These are phyloP conservation scores for Gossypium schwendimanii DNA, from an alignment of 441 rosid genomes.

Conservation along the genomic window DNA sequence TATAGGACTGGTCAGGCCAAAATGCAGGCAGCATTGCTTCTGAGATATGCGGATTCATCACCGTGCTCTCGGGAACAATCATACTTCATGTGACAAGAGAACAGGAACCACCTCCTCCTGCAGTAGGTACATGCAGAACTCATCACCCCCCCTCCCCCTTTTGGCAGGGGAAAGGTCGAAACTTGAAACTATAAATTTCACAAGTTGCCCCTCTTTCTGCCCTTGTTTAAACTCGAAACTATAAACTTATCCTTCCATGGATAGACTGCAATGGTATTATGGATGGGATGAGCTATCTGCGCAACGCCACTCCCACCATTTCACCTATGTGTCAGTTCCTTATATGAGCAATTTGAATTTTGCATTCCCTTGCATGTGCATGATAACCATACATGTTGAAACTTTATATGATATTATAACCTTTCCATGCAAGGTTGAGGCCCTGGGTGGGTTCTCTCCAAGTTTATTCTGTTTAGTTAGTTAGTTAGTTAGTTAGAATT, in stretches of 20 bases:
- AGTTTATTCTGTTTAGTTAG: too few relatives aligned
- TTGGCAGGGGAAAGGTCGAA: background rate
- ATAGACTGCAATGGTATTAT: too few relatives aligned
- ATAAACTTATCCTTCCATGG: too few relatives aligned
- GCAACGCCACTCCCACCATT: background rate
- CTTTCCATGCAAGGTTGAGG: background rate
- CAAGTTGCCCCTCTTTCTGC: background rate
- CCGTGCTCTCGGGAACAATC: slow-evolving; percentile 62
- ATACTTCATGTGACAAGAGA: slow-evolving; percentile 64
- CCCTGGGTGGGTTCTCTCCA: too few relatives aligned
- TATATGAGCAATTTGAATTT: background rate
- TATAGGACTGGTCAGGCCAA: slow-evolving; percentile 43
- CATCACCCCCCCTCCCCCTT: background rate
- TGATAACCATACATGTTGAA: background rate
- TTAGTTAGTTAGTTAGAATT: too few relatives aligned
- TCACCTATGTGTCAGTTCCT: background rate
- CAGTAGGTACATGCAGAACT: slow-evolving; percentile 34
- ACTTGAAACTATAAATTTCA: background rate
- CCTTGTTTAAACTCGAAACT: background rate
- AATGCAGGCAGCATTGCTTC: slow-evolving; percentile 45
- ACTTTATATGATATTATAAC: background rate
- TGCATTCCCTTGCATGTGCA: background rate
- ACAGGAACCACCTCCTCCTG: slow-evolving; percentile 44
- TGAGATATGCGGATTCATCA: slow-evolving; percentile 66
- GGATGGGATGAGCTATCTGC: background rate